phyloP scores from a whole-genome alignment of 441 rosid genomes.

The Syzygium syzygioides region DNA sequence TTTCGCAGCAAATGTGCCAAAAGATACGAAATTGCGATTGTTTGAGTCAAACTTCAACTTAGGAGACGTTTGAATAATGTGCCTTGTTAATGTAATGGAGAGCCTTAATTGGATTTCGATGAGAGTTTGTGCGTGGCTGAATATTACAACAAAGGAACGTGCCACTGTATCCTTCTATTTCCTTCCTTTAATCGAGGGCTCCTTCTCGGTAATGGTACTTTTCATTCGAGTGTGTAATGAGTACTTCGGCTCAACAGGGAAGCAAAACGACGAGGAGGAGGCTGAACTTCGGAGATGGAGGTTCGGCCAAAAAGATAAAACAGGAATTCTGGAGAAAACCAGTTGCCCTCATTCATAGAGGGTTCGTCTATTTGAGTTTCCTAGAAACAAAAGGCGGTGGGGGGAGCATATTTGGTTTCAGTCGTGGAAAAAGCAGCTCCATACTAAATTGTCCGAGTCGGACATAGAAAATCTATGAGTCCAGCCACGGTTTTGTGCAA shows the following conservation, averaged over 20 bases:
- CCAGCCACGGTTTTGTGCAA: too few relatives aligned
- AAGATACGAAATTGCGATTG: fast-evolving
- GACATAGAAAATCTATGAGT: background rate
- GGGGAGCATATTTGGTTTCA: background rate
- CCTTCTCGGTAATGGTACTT: background rate
- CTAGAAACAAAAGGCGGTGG: background rate
- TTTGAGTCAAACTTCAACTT: background rate
- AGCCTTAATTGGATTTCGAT: background rate
- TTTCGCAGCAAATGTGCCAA: background rate
- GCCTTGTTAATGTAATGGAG: background rate
- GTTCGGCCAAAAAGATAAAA: background rate
- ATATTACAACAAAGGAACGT: background rate
- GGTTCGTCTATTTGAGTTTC: background rate
- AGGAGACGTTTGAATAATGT: background rate
- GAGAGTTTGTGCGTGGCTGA: background rate
- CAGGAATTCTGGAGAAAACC: background rate
- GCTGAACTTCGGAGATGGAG: background rate
- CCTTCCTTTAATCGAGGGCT: background rate
- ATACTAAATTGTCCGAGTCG: too few relatives aligned
- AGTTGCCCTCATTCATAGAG: background rate
- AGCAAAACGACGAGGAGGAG: background rate
- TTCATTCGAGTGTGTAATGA: too few relatives aligned
- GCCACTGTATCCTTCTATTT: background rate
- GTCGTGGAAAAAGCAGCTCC: background rate
- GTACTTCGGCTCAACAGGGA: background rate